Conservation (phyloP, 129 eudicot genomes). For the Arctium lappa region DNA sequence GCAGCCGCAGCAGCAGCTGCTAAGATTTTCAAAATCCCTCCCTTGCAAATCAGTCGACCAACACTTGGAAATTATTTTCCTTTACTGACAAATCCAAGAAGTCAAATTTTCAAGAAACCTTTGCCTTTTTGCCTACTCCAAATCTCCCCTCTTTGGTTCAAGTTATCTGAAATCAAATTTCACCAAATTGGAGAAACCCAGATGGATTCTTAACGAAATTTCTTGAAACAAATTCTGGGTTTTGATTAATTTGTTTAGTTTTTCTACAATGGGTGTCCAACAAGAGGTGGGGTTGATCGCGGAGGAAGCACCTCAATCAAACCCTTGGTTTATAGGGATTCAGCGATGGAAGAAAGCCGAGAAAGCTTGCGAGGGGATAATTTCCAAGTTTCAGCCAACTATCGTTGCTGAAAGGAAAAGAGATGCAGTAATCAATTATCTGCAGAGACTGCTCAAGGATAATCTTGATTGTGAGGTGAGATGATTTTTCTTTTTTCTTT, state of each 20-base stretch:
- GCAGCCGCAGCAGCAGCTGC: constrained; percentile 14
- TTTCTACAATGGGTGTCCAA: constrained; percentile 17
- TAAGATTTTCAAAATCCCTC: constrained; percentile 12
- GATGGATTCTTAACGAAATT: constrained; percentile 8
- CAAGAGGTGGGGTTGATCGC: constrained; percentile 20
- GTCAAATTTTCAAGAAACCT: not conserved
- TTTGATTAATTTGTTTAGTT: not conserved
- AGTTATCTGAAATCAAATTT: not conserved
- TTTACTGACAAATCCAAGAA: constrained; percentile 1
- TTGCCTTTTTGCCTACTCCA: not conserved
- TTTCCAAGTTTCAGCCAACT: constrained; percentile 61
- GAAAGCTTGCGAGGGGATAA: constrained; percentile 44
- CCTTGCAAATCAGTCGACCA: not conserved
- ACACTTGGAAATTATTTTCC: constrained; percentile 10
- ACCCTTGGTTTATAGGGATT: constrained; percentile 28
- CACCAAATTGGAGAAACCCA: constrained; percentile 12
- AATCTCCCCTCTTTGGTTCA: not conserved
- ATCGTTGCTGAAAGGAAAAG: constrained; percentile 57
- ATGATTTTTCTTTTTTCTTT: not conserved
- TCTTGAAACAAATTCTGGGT: constrained; percentile 8
- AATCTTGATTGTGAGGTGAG: constrained; percentile 68
- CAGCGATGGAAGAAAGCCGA: constrained; percentile 67
- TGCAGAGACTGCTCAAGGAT: constrained; percentile 53
- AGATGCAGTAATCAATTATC: constrained; percentile 54
- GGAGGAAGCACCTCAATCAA: not conserved